Base-by-base conservation (phyloP, 129 eudicot genomes). In the Centaurea solstitialis region DNA sequence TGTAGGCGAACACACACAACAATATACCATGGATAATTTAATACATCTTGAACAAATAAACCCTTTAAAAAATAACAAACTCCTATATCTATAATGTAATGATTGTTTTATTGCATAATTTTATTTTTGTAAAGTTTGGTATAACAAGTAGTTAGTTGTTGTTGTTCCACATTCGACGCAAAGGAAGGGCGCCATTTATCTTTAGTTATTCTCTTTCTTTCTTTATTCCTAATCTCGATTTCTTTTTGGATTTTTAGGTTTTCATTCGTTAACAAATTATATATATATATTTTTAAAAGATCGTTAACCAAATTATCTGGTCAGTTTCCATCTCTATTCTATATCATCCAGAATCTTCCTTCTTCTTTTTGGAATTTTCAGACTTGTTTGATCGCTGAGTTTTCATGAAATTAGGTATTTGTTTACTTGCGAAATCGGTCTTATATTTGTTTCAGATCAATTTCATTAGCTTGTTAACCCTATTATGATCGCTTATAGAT, bases 121-220 rank as follows among this genome's bases (percentile, higher is more conserved):
- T 26, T 57, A 57, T n/a, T 57, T 57, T 57, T 57, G 65, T 57
- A 57, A 57, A 57, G 9, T 53, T 53, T 53, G 2, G 64, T 22
- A 47, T 11, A 47, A 45, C 12, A 20, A 50, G 62, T 57, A 17
- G 30, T 26, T 26, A 26, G 30, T 26, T 26, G 30, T 26, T 26
- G 65, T 30, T 81, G 79, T 65, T 81, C 76, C 74, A 65, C 6
- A 57, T 73, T 72, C 64, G 59, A 38, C 67, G 38, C 79, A 61
- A 6, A 21, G 71, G 70, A 39, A 30, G 24, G 69, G 79, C 79
- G 79, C 79, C 18, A 76, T n/a, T 72, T n/a, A 40, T 64, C 41
- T 37, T 7, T 73, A 10, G 26, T 62, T 81, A 67, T 43, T 74
- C 50, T 81, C 79, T 70, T 81, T 74, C 30, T 26, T 26, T 81